Base-by-base conservation (phyloP, 805 yeast genomes). In the Hanseniaspora occidentalis region DNA sequence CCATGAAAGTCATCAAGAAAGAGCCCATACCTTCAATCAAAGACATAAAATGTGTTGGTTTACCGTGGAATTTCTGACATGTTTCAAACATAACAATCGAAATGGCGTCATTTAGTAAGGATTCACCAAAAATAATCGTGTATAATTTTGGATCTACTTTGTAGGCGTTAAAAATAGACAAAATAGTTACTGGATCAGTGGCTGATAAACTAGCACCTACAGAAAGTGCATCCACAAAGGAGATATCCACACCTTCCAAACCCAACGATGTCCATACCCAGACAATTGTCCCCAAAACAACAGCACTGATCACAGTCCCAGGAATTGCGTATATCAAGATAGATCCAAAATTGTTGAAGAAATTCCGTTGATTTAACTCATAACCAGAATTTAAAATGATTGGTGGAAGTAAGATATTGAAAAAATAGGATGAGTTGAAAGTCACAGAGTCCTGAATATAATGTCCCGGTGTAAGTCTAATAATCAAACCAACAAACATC, bases 41-140 rank as follows among this genome's bases (percentile, higher is more conserved):
- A n/a, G 84, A 77, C 11, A 82, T 70, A 46, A 84, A 67, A 38
- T 75, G 73, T 1, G 89, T 82, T 19, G 74, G 72, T 49, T 83
- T 79, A 35, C 95, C 97, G 52, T 88, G 94, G 60, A 92, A 85
- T 62, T 86, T 84, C 60, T 86, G 96, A 55, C 96, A 88, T 0
- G 99, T 92, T 64, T 92, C 98, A 65, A 92, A 92, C 95, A 92
- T 89, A 51, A 92, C 99, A 57, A 92, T 92, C 48, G 96, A 86
- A 45, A 92, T 94, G 27, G 99, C 99, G 65, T 92, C 99, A 58
- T 92, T 92, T 47, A 92, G 66, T 44, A 92, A 66, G 3, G 96
- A 84, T 62, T 92, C 99, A 38, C 99, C 99, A 59, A 92, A 89
- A 47, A 92, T 94, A 46, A 92, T 86, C 20, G 98, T 94, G 65